Base-by-base conservation (phyloP, 805 yeast species). In the Yarrowia hollandica region DNA sequence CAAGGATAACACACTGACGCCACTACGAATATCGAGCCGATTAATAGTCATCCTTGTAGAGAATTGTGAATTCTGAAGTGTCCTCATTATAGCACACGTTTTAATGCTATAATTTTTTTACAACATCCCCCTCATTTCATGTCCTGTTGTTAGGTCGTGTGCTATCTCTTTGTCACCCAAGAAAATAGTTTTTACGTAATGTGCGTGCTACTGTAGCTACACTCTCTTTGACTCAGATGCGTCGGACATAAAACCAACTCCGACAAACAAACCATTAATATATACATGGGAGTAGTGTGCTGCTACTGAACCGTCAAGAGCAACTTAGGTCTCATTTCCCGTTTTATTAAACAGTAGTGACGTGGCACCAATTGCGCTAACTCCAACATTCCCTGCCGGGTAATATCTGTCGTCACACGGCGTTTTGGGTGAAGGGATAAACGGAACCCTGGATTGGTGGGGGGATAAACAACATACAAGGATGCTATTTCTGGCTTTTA, bases 311-410 rank as follows among this genome's bases (percentile, higher is more conserved):
- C 42, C 22, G 28, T 38, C 42, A 38, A 21, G 18, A 23, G 18
- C 28, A 22, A n/a, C 18, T n/a, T 5, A n/a, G 25, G n/a, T 12
- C n/a, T 28, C 25, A 11, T 15, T 16, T 16, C 41, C 26, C 25
- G 28, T 21, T n/a, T 38, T 18, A 4, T 14, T 1, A 3, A 14
- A 14, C 21, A 18, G 31, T 39, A 23, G 48, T 41, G 48, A 26
- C 48, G 48, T 41, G 48, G 48, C 48, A 18, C 30, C 25, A 41
- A 25, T 26, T 41, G 9, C 48, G 12, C 48, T 26, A 41, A 23
- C 16, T 41, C 22, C 48, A 41, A 18, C 48, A 26, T 41, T 41
- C 33, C 48, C 48, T 41, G 48, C 48, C 48, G 48, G 48, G 48
- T 41, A 41, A 41, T 41, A 26, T 23, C 48, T 11, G 12, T 23